These are phyloP conservation scores for Leccinum longicurvipes DNA, from an alignment of 768 basidiomycete species.

Conservation along the genomic window DNA sequence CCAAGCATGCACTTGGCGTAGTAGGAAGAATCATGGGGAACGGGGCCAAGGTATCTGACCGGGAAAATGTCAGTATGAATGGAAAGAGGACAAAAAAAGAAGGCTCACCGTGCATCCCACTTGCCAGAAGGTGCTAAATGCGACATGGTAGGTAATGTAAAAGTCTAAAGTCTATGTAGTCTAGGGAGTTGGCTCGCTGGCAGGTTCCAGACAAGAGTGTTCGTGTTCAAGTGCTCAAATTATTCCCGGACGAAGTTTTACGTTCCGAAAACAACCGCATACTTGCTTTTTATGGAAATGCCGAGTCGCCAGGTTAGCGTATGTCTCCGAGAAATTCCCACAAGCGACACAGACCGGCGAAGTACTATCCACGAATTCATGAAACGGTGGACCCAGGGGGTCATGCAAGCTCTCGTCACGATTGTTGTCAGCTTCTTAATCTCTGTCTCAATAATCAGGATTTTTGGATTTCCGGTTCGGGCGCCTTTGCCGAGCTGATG, in stretches of 20 bases:
- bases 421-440: too few relatives aligned
- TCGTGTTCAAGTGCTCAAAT: background rate
- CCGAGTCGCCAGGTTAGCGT: too few relatives aligned
- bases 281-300: background rate
- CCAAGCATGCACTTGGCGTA: conserved; percentile 11
- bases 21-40: conserved; percentile 11
- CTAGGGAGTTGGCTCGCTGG: background rate
- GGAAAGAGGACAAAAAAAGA: background rate
- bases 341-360: too few relatives aligned
- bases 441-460: too few relatives aligned
- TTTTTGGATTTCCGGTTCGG: background rate
- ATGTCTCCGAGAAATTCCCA: background rate
- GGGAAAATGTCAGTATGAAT: background rate
- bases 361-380: too few relatives aligned
- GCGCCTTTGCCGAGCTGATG: too few relatives aligned
- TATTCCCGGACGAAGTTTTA: conserved; percentile 1
- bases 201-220: background rate
- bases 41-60: conserved; percentile 9
- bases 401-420: too few relatives aligned
- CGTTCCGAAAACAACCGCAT: conserved; percentile 8
- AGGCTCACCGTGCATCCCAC: conserved; percentile 13
- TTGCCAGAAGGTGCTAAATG: conserved; percentile 17
- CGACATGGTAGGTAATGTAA: conserved; percentile 4
- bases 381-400: too few relatives aligned
- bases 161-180: conserved; percentile 2